phyloP scores from a whole-genome alignment of 768 basidiomycete species.

The Mycena epipterygia region DNA sequence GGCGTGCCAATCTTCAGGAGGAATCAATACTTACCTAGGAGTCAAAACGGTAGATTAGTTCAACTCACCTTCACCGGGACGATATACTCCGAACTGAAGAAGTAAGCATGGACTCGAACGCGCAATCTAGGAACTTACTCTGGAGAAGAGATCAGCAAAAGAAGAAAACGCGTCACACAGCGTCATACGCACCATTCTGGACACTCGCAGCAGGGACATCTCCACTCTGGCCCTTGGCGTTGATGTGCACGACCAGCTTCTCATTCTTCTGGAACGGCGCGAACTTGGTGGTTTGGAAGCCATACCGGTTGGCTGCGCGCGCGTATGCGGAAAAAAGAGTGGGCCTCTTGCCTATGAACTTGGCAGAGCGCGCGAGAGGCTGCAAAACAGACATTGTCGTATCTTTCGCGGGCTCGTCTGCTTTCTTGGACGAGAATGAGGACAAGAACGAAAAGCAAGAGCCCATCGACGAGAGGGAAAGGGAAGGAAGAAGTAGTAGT shows the following conservation, averaged over 20 bases:
- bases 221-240: conserved; percentile 33
- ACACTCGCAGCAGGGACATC: conserved; percentile 45
- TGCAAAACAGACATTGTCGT: conserved; percentile 28
- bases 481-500: conserved; percentile 24
- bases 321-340: conserved; percentile 34
- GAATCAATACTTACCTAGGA: not conserved
- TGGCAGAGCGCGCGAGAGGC: conserved; percentile 33
- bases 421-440: not conserved
- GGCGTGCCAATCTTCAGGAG: conserved; percentile 49
- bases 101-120: conserved; percentile 8
- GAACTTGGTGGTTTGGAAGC: conserved; percentile 31
- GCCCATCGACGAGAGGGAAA: conserved; percentile 15
- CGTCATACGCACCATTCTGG: conserved; percentile 36
- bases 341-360: conserved; percentile 23
- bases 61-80: conserved; percentile 50
- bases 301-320: conserved; percentile 36
- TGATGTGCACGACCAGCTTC: conserved; percentile 31
- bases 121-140: conserved; percentile 13
- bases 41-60: not conserved
- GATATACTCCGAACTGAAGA: conserved; percentile 51
- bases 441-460: conserved; percentile 29
- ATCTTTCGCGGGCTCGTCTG: conserved; percentile 1
- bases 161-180: conserved; percentile 10
- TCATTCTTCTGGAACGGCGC: conserved; percentile 37
- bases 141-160: conserved; percentile 20